Base-by-base conservation (phyloP, 176 grass and related monocot species). In the Saccharum spontaneum region DNA sequence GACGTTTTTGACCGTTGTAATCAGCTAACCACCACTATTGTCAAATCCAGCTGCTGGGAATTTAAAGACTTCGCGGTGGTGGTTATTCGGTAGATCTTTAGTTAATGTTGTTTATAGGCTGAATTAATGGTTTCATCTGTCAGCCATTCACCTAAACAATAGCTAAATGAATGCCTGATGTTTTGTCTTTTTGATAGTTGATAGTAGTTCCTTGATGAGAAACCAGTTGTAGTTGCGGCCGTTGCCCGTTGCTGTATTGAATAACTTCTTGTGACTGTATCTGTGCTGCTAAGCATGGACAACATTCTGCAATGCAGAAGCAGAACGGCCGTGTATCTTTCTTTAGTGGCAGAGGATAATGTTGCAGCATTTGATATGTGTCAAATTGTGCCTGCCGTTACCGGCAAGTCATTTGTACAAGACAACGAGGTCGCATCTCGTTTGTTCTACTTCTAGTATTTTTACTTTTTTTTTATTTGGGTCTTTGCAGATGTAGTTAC, bases 271-370 rank as follows among this genome's bases (percentile, higher is more conserved):
- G 71, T 81, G 8, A 24, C 44, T 16, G 33, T 80, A 54, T 79
- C 74, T 84, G 86, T 45, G 55, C 55, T 52, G 73, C 80, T 52
- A 88, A 71, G 79, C 86, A 78, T 78, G 75, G 75, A 33, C 80
- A 14, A 11, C 23, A 83, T 83, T 44, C 67, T 70, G 44, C 33
- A 34, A 34, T 73, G 60, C 33, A 79, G 41, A 55, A 78, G 36
- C n/a, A 71, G 73, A 83, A 72, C 40, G 0, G 30, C 1, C 12
- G 4, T 17, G 55, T 40, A 74, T 52, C n/a, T 5, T 43, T 26
- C 4, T 70, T 70, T n/a, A n/a, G n/a, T 28, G 28, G 28, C 28
- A 28, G 28, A 28, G 28, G 28, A 28, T 28, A 28, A 28, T 28
- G 28, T 28, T 28, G 28, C 28, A 28, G 28, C 28, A 28, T 28